Percentiles rank a stretch among this genome's conserved stretches.
These are phyloP conservation scores for Brasilioporus rufonigricans DNA, from an alignment of 768 basidiomycete genomes.

Conservation along the genomic window DNA sequence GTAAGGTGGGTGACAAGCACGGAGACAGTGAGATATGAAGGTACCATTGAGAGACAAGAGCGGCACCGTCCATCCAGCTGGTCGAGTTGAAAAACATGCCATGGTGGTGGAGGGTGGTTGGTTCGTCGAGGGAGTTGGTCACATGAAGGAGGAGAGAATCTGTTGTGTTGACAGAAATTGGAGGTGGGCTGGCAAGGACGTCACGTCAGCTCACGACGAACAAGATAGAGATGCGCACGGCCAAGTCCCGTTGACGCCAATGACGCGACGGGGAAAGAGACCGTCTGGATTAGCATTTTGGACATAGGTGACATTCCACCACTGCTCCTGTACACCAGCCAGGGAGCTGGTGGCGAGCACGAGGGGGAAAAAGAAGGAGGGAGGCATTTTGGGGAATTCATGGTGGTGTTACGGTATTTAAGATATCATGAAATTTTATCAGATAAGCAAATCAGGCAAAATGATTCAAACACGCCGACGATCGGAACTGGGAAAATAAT, in stretches of 20 bases:
- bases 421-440: conserved; percentile 24
- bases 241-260: conserved; percentile 93
- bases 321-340: conserved; percentile 69
- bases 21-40: fast-evolving
- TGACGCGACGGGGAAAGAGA: conserved; percentile 66
- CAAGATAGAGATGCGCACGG: conserved; percentile 58
- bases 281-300: conserved; percentile 81
- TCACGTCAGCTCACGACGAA: not conserved
- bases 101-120: conserved; percentile 83
- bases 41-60: conserved; percentile 81
- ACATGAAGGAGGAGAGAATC: conserved; percentile 81
- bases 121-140: conserved; percentile 62
- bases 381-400: no score
- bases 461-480: no score
- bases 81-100: conserved; percentile 93
- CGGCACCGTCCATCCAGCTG: conserved; percentile 88
- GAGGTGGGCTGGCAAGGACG: conserved; percentile 63
- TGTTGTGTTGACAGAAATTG: conserved; percentile 64
- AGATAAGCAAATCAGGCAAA: not conserved
- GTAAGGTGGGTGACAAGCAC: not conserved
- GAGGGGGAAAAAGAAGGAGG: no score
- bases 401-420: no score
- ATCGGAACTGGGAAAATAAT: no score
- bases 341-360: conserved; percentile 36
- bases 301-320: conserved; percentile 93